A percentile compares a stretch with the other conserved stretches of the same genome.
These are phyloP conservation scores for Limtongozyma cylindracea DNA, from an alignment of 805 yeast species.

Conservation along the genomic window DNA sequence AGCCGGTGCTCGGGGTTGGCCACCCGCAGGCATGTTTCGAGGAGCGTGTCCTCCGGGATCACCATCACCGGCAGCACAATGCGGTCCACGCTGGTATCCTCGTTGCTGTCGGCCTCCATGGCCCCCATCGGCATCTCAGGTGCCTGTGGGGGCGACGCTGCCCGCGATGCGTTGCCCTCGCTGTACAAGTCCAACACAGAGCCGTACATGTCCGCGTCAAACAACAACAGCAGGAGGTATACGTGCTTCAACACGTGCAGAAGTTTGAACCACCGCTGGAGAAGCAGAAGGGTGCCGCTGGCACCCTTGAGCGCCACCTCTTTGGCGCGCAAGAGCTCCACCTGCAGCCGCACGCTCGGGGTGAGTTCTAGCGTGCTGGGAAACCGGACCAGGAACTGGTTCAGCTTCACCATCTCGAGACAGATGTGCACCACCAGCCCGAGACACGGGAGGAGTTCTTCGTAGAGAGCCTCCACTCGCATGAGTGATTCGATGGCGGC, in stretches of 20 bases:
- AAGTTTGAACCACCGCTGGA: constrained; percentile 56
- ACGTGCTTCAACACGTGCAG: constrained; percentile 65
- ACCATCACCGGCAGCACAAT: too few species aligned
- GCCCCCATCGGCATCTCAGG: constrained; percentile 7
- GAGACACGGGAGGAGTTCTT: constrained; percentile 21
- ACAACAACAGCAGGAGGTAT: constrained; percentile 41
- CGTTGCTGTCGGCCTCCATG: constrained; percentile 2
- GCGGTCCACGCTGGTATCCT: constrained; percentile 1
- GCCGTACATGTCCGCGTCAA: constrained; percentile 38
- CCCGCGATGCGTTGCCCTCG: too few species aligned
- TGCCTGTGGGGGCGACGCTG: constrained; percentile 10
- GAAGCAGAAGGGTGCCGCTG: constrained; percentile 20
- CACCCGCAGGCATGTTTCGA: constrained; percentile 16
- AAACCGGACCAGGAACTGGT: constrained; percentile 11
- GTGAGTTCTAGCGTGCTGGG: too few species aligned
- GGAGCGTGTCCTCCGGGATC: constrained; percentile 14
- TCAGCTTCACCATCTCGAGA: constrained; percentile 31
- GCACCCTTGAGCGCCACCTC: constrained; percentile 37
- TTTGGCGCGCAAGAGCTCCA: constrained; percentile 32
- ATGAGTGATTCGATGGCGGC: constrained; percentile 15
- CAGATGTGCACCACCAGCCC: constrained; percentile 39
- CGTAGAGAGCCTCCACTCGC: constrained; percentile 38
- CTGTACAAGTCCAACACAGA: constrained; percentile 9
- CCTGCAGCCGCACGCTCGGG: too few species aligned
- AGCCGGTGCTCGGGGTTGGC: constrained; percentile 10